Evolutionary conservation across 2,329 filamentous ascomycete species (phyloP).

Genomic region (Acrocalymma vagum): DNA sequence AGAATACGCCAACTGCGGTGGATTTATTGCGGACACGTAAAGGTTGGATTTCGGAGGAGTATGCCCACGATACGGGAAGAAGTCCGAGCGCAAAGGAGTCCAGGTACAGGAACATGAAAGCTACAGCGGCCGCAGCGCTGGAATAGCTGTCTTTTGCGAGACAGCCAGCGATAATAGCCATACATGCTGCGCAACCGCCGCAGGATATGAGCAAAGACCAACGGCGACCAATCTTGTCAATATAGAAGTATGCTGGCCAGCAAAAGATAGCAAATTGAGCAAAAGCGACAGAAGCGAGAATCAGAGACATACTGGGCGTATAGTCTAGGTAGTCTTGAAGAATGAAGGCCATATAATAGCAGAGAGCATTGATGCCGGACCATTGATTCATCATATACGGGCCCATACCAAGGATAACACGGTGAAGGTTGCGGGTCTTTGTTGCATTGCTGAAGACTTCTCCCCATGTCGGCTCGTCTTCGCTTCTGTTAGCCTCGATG

Average conservation of each 20-base stretch:
- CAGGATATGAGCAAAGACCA: conserved; percentile 30
- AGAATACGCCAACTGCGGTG: conserved; percentile 58
- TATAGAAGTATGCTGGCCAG: conserved; percentile 52
- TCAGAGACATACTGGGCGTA: conserved; percentile 33
- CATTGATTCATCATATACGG: conserved; percentile 54
- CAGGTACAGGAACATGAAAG: conserved; percentile 44
- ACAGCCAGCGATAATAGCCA: conserved; percentile 45
- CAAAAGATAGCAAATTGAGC: conserved; percentile 55
- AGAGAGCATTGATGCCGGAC: conserved; percentile 35
- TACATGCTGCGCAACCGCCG: conserved; percentile 42
- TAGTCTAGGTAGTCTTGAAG: conserved; percentile 47
- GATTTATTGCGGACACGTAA: conserved; percentile 59
- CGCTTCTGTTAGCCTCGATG: conserved; percentile 37
- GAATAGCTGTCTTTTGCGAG: conserved; percentile 30
- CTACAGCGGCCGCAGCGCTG: conserved; percentile 47
- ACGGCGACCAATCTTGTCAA: conserved; percentile 56
- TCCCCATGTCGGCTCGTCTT: conserved; percentile 42
- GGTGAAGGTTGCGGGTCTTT: conserved; percentile 45
- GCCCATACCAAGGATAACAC: conserved; percentile 48
- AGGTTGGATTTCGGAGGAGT: conserved; percentile 59
- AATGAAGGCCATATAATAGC: conserved; percentile 50
- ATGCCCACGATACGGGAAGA: conserved; percentile 57
- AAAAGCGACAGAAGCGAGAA: conserved; percentile 51
- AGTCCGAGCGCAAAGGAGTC: conserved; percentile 31
- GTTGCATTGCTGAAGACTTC: conserved; percentile 48